Percentiles rank a stretch among this genome's conserved stretches.
Evolutionary conservation across 495 filamentous ascomycete genomes (phyloP).

Genomic region (Choiromyces venosus): DNA sequence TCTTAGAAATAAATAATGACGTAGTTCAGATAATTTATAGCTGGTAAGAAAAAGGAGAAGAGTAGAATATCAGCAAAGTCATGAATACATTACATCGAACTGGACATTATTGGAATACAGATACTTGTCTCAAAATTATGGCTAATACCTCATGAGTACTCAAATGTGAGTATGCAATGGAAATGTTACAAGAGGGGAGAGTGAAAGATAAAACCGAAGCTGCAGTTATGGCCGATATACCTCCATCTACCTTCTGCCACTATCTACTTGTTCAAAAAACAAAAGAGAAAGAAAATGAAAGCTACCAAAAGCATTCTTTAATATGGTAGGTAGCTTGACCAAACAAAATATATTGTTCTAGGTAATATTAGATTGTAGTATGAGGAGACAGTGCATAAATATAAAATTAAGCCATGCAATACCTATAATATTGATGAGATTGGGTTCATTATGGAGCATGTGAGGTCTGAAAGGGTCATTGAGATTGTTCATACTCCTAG

Average conservation of each 20-base stretch:
- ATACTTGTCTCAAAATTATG: too few species aligned
- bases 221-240: not conserved
- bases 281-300: not conserved
- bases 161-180: too few species aligned
- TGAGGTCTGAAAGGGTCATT: not conserved
- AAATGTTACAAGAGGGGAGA: too few species aligned
- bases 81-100: too few species aligned
- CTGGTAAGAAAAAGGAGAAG: too few species aligned
- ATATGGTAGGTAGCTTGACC: too few species aligned
- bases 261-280: not conserved
- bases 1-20: too few species aligned
- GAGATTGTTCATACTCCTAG: not conserved
- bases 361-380: slow-evolving; percentile 3
- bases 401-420: not conserved
- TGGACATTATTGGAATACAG: too few species aligned
- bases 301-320: not conserved
- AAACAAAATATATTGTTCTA: too few species aligned
- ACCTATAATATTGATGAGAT: slow-evolving; percentile 2
- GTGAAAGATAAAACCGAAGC: not conserved
- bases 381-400: not conserved
- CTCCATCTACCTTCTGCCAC: not conserved
- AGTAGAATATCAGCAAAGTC: too few species aligned
- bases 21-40: too few species aligned
- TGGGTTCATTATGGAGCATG: slow-evolving; percentile 3
- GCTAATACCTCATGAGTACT: too few species aligned